These are phyloP conservation scores for Biscogniauxia mediterranea DNA, from an alignment of 2,329 filamentous ascomycete genomes.

Conservation along the genomic window DNA sequence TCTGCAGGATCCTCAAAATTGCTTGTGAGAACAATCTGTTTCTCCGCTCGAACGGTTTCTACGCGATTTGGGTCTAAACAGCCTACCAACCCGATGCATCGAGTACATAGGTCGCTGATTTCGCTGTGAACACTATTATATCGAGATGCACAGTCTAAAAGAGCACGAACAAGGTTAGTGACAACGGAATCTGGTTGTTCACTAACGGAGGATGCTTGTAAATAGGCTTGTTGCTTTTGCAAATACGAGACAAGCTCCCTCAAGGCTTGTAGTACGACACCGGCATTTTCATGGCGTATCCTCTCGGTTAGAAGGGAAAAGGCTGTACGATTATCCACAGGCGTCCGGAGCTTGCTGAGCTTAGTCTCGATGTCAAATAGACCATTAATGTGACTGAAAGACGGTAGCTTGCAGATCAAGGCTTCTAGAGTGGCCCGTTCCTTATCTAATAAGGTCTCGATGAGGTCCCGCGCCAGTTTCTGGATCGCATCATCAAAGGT, in stretches of 20 bases:
- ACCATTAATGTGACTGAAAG: slow-evolving; percentile 66
- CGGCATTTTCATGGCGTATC: slow-evolving; percentile 77
- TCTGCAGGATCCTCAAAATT: slow-evolving; percentile 82
- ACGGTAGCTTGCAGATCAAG: slow-evolving; percentile 74
- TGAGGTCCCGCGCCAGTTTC: slow-evolving; percentile 57
- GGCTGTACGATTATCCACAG: slow-evolving; percentile 63
- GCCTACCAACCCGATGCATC: slow-evolving; percentile 84
- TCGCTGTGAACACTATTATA: slow-evolving; percentile 67
- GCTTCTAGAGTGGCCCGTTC: slow-evolving; percentile 61
- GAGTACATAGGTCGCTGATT: slow-evolving; percentile 72
- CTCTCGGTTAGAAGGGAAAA: slow-evolving; percentile 72
- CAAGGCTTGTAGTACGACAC: slow-evolving; percentile 80
- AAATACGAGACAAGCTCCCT: slow-evolving; percentile 75
- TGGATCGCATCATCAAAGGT: slow-evolving; percentile 61
- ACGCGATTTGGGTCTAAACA: slow-evolving; percentile 89
- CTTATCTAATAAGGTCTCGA: slow-evolving; percentile 64
- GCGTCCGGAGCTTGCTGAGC: slow-evolving; percentile 62
- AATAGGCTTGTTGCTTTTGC: slow-evolving; percentile 67
- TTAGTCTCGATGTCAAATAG: slow-evolving; percentile 66
- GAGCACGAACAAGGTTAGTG: slow-evolving; percentile 66
- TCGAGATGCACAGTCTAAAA: slow-evolving; percentile 82
- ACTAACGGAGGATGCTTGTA: slow-evolving; percentile 77
- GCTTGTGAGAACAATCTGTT: slow-evolving; percentile 79
- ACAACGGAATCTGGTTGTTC: slow-evolving; percentile 81
- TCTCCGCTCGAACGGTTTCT: slow-evolving; percentile 74